Evolutionary conservation across 2,329 filamentous ascomycete genomes (phyloP).

Genomic region (Purpureocillium lavendulum): DNA sequence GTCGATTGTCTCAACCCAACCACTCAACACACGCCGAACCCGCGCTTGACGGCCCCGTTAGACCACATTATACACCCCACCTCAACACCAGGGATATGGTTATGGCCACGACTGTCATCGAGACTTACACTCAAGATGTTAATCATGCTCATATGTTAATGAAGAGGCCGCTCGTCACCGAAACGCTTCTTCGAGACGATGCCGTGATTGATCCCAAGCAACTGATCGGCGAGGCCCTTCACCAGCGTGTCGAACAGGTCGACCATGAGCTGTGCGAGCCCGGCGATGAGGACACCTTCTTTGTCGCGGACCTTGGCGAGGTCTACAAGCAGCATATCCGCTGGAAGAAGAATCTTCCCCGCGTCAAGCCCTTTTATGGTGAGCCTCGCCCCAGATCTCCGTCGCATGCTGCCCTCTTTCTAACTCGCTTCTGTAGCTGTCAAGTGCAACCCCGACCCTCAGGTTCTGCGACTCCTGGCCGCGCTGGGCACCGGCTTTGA

Average conservation of each 20-base stretch:
- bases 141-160: conserved; percentile 39
- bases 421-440: conserved; percentile 51
- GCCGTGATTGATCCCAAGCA: conserved; percentile 53
- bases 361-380: conserved; percentile 96
- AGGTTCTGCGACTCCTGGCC: conserved; percentile 80
- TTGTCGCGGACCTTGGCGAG: conserved; percentile 94
- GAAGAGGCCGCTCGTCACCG: conserved; percentile 33
- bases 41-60: no score
- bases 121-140: conserved; percentile 41
- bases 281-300: conserved; percentile 96
- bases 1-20: conserved; percentile 3
- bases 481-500: conserved; percentile 92
- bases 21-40: background rate
- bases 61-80: conserved; percentile 9
- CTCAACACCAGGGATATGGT: conserved; percentile 47
- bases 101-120: conserved; percentile 54
- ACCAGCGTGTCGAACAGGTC: conserved; percentile 74
- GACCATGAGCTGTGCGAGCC: conserved; percentile 82
- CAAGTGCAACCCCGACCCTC: conserved; percentile 95
- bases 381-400: conserved; percentile 22
- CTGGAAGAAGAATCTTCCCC: conserved; percentile 90
- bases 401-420: conserved; percentile 3
- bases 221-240: conserved; percentile 79
- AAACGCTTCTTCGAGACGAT: conserved; percentile 32
- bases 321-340: conserved; percentile 97